Percentiles rank a stretch among this genome's conserved stretches.
These are phyloP conservation scores for Lumnitzera littorea DNA, from an alignment of 345 rosid genomes.

Conservation along the genomic window DNA sequence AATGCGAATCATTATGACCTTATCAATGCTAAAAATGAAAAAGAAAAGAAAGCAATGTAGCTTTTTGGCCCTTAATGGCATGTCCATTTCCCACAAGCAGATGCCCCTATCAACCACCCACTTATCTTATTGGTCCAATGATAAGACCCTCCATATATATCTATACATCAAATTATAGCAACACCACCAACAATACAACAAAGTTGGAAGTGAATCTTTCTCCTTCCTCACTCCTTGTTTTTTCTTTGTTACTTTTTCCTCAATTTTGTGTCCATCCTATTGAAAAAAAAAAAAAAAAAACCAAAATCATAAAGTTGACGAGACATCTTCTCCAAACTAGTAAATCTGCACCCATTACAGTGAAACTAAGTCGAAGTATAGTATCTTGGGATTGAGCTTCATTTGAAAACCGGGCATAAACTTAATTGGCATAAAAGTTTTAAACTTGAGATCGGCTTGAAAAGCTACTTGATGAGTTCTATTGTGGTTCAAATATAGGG, in stretches of 20 bases:
- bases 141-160: slow-evolving; percentile 16
- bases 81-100: slow-evolving; percentile 9
- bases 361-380: no score
- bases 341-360: no score
- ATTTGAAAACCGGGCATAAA: no score
- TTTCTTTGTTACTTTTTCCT: neutral
- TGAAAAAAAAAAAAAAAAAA: neutral
- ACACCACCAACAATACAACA: neutral
- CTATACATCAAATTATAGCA: neutral
- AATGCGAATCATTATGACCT: slow-evolving; percentile 4
- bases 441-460: no score
- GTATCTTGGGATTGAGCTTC: no score
- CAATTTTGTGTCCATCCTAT: neutral
- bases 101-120: slow-evolving; percentile 19
- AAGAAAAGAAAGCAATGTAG: neutral
- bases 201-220: slow-evolving; percentile 8
- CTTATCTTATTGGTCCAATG: slow-evolving; percentile 20
- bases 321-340: no score
- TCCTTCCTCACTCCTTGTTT: slow-evolving; percentile 5
- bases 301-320: no score
- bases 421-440: no score
- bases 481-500: no score
- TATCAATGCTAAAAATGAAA: slow-evolving; percentile 11
- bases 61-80: slow-evolving; percentile 1
- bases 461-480: no score